Base-by-base conservation (phyloP, 2,329 filamentous ascomycete genomes). In the Blumeria graminis region DNA sequence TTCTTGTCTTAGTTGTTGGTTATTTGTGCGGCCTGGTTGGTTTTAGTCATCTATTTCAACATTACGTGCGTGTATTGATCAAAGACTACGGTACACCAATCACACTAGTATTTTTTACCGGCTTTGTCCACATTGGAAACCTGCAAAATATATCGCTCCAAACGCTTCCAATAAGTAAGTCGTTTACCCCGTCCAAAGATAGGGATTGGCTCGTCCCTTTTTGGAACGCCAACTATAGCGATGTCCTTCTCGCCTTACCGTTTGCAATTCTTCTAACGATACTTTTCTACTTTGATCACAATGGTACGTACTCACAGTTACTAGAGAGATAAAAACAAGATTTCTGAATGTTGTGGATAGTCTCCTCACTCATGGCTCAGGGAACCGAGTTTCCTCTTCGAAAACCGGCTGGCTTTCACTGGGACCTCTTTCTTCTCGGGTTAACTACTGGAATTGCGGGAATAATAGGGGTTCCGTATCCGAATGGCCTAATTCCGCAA, bases 261-360 rank as follows among this genome's bases (percentile, higher is more conserved):
- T 94, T 94, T 69, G 87, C 86, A 0, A 65, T 93, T 36, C 71
- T 94, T 1, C 72, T 94, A 14, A 94, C 87, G 0, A 80, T 93
- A 22, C 70, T 94, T 4, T 94, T 94, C 66, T 93, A 84, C 71
- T 93, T 92, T 66, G 87, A 93, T 64, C 87, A 93, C 65, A 93
- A 92, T 62, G 82, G 82, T 85, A 71, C 59, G 71, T 53, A 3
- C 41, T 8, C 50, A 28, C 22, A 28, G 4, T 28, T 28, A 28
- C 22, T 28, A 28, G 22, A 28, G 22, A 28, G 22, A 28, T 28
- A 28, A 28, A 28, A 28, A 4, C 22, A 2, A 28, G 22, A 28
- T 28, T 28, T 28, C 22, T 28, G 22, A 28, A 28, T 28, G 1
- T 48, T 18, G 18, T 28, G 18, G 10, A 14, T 59, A 85, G 84